A percentile compares a stretch with the other conserved stretches of the same genome.
Evolutionary conservation across 2,329 filamentous ascomycete genomes (phyloP).

Genomic region (Phaeosphaeria sp.): DNA sequence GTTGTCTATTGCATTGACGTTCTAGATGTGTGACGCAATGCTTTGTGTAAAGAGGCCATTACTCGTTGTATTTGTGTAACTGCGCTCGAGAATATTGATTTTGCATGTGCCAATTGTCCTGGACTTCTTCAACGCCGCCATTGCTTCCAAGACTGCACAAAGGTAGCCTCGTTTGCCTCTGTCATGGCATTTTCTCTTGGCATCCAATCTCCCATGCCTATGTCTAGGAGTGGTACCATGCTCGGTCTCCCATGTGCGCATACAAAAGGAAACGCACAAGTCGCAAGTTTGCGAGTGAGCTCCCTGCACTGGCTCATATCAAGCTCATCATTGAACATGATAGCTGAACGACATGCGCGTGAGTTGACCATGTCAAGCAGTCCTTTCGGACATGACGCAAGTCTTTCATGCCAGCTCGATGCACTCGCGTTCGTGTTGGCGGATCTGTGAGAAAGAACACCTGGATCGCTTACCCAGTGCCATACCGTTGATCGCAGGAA

Average conservation of each 20-base stretch:
- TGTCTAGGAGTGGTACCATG: constrained; percentile 55
- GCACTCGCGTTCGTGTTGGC: constrained; percentile 3
- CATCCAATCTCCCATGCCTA: constrained; percentile 8
- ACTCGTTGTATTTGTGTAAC: no score
- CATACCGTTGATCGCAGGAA: constrained; percentile 79
- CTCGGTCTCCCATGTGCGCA: constrained; percentile 76
- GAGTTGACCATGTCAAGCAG: constrained; percentile 80
- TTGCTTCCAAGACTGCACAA: constrained; percentile 13
- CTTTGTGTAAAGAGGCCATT: no score
- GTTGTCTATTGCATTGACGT: neutral
- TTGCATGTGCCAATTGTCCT: no score
- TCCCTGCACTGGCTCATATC: constrained; percentile 62
- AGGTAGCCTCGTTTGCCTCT: neutral
- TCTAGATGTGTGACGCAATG: no score
- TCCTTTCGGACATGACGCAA: constrained; percentile 74
- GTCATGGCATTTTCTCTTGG: neutral
- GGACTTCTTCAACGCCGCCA: constrained; percentile 6
- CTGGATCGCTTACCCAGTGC: constrained; percentile 53
- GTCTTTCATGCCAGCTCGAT: constrained; percentile 63
- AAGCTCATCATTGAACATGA: constrained; percentile 84
- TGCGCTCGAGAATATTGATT: no score
- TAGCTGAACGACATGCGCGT: constrained; percentile 76
- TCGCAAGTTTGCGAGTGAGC: constrained; percentile 64
- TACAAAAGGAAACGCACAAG: constrained; percentile 77
- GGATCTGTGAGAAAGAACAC: constrained; percentile 3